Base-by-base conservation (phyloP, 768 basidiomycete genomes). In the Leccinum disarticulatum region DNA sequence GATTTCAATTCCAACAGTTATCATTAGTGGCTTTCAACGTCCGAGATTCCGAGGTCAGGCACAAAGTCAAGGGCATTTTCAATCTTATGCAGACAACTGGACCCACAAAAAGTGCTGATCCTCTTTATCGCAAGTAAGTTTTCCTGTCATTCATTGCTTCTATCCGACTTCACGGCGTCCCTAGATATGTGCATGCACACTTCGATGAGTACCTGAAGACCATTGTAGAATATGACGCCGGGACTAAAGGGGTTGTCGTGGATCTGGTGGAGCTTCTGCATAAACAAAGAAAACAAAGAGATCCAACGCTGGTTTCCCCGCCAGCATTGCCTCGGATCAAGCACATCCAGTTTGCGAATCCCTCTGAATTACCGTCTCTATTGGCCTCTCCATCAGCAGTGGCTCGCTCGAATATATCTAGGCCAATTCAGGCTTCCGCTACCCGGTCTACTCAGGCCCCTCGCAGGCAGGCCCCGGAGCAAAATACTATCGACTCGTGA, bases 401-500 rank as follows among this genome's bases (percentile, higher is more conserved):
- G 15, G 64, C 64, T 43, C 63, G 58, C 10, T 62, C 66, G 2
- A 53, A 64, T 11, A 50, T 66, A 13, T 58, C 58, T 33, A 51
- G 54, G 7, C 64, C 64, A 4, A 64, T 61, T 3, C 63, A 62
- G 10, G 54, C 64, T 10, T 70, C 63, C 53, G 52, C 67, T 27
- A 63, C 68, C 15, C 52, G 55, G 30, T 30, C 10, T 35, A 43
- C 1, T 36, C 53, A 55, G n/a, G 17, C 47, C 17, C 19, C 55
- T 17, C 59, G 56, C 22, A 36, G 9, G 7, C 11, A 33, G 33
- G 33, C 33, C 13, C 33, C 1, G 31, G 46, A 54, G 43, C 36
- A 57, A 50, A 51, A 41, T 56, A 19, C 27, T 64, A 73, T 55
- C 74, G 75, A 43, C 70, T 76, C 2, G 77, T 80, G 75, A 43